Conservation (phyloP, 1,284 basidiomycete genomes). For the Apiotrichum akiyoshidainum region DNA sequence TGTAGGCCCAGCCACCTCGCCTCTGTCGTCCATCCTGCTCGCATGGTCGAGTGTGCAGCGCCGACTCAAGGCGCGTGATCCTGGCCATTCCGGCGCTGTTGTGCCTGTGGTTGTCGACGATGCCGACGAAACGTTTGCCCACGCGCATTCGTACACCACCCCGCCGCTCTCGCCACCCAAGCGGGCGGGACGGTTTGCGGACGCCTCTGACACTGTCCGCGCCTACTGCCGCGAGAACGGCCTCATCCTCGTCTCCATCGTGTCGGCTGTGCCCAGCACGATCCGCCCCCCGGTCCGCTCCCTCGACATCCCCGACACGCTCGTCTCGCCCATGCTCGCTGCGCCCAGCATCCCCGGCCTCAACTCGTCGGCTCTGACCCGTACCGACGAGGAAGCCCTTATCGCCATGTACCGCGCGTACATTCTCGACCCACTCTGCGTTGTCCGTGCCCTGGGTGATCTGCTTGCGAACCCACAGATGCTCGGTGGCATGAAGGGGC, state of each 20-base stretch:
- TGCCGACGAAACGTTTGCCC: conserved; percentile 19
- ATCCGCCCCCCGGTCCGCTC: not conserved
- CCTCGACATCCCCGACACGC: conserved; percentile 1
- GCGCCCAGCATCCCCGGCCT: conserved; percentile 11
- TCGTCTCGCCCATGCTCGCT: not conserved
- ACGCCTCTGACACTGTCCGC: conserved; percentile 44
- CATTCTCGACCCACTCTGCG: conserved; percentile 38
- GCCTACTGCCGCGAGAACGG: conserved; percentile 41
- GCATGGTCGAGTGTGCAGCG: conserved; percentile 42
- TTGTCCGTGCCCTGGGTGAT: conserved; percentile 39
- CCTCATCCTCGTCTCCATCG: conserved; percentile 34
- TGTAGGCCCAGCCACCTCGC: conserved; percentile 20
- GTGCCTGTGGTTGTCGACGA: conserved; percentile 45
- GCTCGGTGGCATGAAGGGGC: conserved; percentile 20
- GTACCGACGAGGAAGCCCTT: conserved; percentile 34
- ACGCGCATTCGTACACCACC: conserved; percentile 8
- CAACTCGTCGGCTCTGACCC: conserved; percentile 18
- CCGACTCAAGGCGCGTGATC: conserved; percentile 30
- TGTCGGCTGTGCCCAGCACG: conserved; percentile 23
- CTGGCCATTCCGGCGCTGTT: conserved; percentile 36
- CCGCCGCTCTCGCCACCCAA: conserved; percentile 19
- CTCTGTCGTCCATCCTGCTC: conserved; percentile 37
- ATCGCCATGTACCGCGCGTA: conserved; percentile 35
- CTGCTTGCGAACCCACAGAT: conserved; percentile 23
- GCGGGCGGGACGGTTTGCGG: conserved; percentile 27